phyloP scores from a whole-genome alignment of 2,329 filamentous ascomycete genomes.

The Fusarium verrucosum region DNA sequence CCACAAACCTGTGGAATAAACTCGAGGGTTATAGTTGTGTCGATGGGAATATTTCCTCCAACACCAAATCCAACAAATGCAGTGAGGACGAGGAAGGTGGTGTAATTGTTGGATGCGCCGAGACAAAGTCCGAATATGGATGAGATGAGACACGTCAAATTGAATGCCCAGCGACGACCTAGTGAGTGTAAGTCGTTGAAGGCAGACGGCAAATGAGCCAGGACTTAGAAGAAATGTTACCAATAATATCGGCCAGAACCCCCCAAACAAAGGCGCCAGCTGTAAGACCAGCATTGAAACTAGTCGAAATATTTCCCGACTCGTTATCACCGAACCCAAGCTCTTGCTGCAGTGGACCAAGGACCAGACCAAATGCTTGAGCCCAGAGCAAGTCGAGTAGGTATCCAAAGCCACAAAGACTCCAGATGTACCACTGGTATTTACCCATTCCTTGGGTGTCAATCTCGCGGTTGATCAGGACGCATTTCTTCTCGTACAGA shows the following conservation, averaged over 20 bases:
- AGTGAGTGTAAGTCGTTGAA: not conserved
- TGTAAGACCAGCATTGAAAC: slow-evolving; percentile 64
- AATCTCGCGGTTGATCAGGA: slow-evolving; percentile 55
- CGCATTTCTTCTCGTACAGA: slow-evolving; percentile 50
- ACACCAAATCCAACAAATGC: slow-evolving; percentile 64
- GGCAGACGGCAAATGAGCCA: not conserved
- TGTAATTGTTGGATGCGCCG: slow-evolving; percentile 60
- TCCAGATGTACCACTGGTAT: slow-evolving; percentile 64
- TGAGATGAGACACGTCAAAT: slow-evolving; percentile 64
- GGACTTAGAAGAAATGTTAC: slow-evolving; percentile 38
- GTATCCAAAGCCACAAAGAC: slow-evolving; percentile 63
- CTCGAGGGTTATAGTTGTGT: slow-evolving; percentile 64
- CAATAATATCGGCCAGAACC: slow-evolving; percentile 61
- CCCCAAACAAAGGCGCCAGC: slow-evolving; percentile 66
- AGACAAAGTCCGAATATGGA: slow-evolving; percentile 63
- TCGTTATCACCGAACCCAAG: slow-evolving; percentile 57
- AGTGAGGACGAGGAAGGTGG: slow-evolving; percentile 61
- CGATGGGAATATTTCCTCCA: slow-evolving; percentile 65
- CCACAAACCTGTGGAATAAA: slow-evolving; percentile 58
- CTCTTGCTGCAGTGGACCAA: slow-evolving; percentile 65
- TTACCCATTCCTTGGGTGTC: slow-evolving; percentile 62
- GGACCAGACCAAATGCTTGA: slow-evolving; percentile 64
- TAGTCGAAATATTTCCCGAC: slow-evolving; percentile 60
- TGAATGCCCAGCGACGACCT: slow-evolving; percentile 65
- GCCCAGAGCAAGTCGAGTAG: slow-evolving; percentile 66